Conservation (phyloP, 2,329 filamentous ascomycete species). For the Thermothelomyces thermophilus region DNA sequence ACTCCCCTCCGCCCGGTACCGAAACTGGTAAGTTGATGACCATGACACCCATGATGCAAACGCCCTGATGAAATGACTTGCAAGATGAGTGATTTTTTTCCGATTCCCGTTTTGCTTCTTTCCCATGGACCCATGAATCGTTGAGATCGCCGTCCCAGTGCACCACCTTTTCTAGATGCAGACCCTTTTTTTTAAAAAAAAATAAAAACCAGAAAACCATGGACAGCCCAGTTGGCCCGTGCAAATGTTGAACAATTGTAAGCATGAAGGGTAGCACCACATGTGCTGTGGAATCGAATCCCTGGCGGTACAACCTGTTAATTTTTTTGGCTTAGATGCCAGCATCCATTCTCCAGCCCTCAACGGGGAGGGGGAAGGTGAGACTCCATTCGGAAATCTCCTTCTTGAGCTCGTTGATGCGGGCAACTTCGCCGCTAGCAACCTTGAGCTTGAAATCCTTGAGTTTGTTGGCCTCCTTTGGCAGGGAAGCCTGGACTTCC, state of each 20-base stretch:
- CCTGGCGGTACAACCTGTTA: background rate
- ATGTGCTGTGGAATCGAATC: background rate
- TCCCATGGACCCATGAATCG: slow-evolving; percentile 22
- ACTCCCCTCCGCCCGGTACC: slow-evolving; percentile 22
- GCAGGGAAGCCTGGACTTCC: slow-evolving; percentile 74
- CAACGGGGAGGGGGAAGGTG: slow-evolving; percentile 86
- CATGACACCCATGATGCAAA: slow-evolving; percentile 27
- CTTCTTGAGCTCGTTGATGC: slow-evolving; percentile 79
- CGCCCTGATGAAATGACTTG: slow-evolving; percentile 33
- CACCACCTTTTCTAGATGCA: slow-evolving; percentile 12
- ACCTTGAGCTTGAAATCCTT: slow-evolving; percentile 99
- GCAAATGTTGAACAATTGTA: slow-evolving; percentile 20
- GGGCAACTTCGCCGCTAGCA: slow-evolving; percentile 64
- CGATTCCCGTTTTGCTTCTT: slow-evolving; percentile 21
- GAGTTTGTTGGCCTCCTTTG: slow-evolving; percentile 98
- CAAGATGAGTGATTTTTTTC: slow-evolving; percentile 24
- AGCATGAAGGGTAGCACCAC: background rate
- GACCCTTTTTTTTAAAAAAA: slow-evolving; percentile 5
- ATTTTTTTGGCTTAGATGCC: slow-evolving; percentile 41
- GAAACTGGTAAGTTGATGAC: slow-evolving; percentile 26
- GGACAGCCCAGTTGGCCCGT: background rate
- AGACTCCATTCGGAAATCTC: slow-evolving; percentile 85
- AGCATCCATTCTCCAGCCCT: slow-evolving; percentile 60
- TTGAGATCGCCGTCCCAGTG: slow-evolving; percentile 21
- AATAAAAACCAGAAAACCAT: slow-evolving; percentile 1